These are phyloP conservation scores for Cydonia oblonga DNA, from an alignment of 331 rosid genomes.

Conservation along the genomic window DNA sequence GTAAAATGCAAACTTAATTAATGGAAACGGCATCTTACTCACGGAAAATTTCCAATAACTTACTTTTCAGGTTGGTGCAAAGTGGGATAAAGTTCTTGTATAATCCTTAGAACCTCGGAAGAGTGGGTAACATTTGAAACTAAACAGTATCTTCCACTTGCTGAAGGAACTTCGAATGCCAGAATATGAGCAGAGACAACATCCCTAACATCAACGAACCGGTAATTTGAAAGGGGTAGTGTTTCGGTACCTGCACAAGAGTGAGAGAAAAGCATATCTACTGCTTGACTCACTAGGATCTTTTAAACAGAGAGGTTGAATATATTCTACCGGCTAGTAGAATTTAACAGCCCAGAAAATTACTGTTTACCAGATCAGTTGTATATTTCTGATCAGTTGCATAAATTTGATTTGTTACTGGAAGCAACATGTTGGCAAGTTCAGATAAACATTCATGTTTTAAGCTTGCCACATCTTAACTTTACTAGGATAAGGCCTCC, in stretches of 20 bases:
- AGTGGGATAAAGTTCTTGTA: neutral
- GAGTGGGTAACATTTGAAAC: neutral
- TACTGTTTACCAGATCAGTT: too few relatives aligned
- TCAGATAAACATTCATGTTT: neutral
- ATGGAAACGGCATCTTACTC: too few relatives aligned
- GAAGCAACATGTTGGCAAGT: neutral
- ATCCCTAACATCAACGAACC: conserved; percentile 1
- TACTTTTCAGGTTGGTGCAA: neutral
- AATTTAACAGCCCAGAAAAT: neutral
- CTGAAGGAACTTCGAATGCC: conserved; percentile 6
- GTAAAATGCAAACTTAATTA: neutral
- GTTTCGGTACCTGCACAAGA: neutral
- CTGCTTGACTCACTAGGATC: neutral
- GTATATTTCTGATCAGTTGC: neutral
- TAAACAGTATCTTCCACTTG: conserved; percentile 8
- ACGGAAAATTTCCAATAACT: neutral
- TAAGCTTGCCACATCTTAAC: neutral
- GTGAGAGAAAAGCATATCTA: neutral
- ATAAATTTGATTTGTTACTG: neutral
- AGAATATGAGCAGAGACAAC: conserved; percentile 1
- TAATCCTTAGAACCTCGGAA: neutral
- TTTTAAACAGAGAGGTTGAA: neutral
- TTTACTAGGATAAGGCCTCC: neutral
- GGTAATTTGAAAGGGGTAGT: neutral
- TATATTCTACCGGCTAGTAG: neutral